Evolutionary conservation across 768 basidiomycete species (phyloP).

Genomic region (Royoungia palumana): DNA sequence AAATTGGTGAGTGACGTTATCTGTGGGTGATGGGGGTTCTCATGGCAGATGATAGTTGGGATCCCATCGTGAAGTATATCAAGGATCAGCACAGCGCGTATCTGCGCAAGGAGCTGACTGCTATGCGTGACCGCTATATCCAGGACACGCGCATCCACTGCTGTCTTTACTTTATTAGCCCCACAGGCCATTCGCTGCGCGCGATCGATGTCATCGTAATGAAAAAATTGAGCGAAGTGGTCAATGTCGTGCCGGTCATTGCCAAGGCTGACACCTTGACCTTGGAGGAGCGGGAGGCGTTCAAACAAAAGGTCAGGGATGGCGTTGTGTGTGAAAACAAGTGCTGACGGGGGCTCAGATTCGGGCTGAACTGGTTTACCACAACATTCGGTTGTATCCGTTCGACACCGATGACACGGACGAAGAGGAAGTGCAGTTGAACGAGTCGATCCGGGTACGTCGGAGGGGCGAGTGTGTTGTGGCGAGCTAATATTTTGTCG

Average conservation of each 20-base stretch:
- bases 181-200: constrained; percentile 95
- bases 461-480: neutral
- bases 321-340: neutral
- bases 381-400: constrained; percentile 94
- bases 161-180: constrained; percentile 97
- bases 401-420: constrained; percentile 97
- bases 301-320: constrained; percentile 80
- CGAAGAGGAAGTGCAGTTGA: constrained; percentile 87
- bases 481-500: constrained; percentile 1
- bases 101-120: constrained; percentile 97
- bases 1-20: constrained; percentile 65
- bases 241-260: constrained; percentile 99
- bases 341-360: constrained; percentile 52
- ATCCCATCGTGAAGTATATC: constrained; percentile 98
- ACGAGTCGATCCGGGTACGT: constrained; percentile 84
- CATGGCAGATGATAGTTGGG: constrained; percentile 66
- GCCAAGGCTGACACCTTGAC: constrained; percentile 96
- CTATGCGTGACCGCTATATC: constrained; percentile 97
- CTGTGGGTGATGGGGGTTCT: neutral
- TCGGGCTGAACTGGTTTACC: constrained; percentile 84
- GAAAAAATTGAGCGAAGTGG: constrained; percentile 98
- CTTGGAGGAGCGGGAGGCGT: constrained; percentile 84
- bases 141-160: constrained; percentile 99
- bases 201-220: constrained; percentile 98
- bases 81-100: constrained; percentile 99